Evolutionary conservation across 2,329 filamentous ascomycete genomes (phyloP).

Genomic region (Aspergillus luchuensis): DNA sequence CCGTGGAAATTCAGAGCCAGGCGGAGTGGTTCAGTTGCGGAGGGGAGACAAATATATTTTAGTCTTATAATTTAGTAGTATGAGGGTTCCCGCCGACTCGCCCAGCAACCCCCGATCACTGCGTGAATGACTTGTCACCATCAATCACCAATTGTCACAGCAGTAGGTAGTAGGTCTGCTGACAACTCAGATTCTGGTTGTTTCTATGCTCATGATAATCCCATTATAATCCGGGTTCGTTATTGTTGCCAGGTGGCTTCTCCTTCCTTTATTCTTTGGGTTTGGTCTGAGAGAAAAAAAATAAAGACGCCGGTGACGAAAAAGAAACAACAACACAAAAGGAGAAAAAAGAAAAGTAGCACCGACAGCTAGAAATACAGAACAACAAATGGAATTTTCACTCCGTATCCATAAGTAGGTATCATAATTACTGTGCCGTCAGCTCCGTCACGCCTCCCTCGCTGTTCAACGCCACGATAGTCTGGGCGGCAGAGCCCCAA

Average conservation of each 20-base stretch:
- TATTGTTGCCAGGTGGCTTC: background rate
- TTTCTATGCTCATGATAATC: background rate
- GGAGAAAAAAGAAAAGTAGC: conserved; percentile 1
- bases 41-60: no score
- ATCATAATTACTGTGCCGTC: conserved; percentile 53
- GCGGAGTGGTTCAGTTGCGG: no score
- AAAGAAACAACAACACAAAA: conserved; percentile 4
- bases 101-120: background rate
- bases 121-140: background rate
- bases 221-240: background rate
- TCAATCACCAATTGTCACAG: background rate
- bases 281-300: background rate
- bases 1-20: no score
- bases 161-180: background rate
- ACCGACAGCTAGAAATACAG: conserved; percentile 28
- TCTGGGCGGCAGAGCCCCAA: conserved; percentile 77
- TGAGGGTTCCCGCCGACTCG: no score
- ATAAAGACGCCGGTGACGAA: conserved; percentile 3
- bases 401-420: conserved; percentile 19
- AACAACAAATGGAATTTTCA: conserved; percentile 17
- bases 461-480: conserved; percentile 71
- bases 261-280: background rate
- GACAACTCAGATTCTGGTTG: background rate
- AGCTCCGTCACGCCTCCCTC: conserved; percentile 77
- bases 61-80: no score